Percentiles rank a stretch among this genome's conserved stretches.
These are phyloP conservation scores for Lentinula aciculospora DNA, from an alignment of 768 basidiomycete genomes.

Conservation along the genomic window DNA sequence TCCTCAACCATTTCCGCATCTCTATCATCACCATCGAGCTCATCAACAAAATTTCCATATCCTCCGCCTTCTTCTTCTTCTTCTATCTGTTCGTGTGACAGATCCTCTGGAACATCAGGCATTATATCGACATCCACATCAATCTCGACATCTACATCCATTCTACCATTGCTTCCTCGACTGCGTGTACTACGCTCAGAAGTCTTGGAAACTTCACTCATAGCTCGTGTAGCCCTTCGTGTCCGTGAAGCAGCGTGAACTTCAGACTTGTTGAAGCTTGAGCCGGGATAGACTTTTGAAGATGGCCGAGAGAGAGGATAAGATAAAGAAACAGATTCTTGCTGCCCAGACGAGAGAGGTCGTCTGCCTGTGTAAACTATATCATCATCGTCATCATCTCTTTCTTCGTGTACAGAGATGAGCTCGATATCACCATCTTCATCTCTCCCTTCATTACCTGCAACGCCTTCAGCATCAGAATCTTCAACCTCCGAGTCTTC, in stretches of 20 bases:
- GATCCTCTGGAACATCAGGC: neutral
- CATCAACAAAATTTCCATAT: neutral
- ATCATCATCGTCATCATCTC: constrained; percentile 11
- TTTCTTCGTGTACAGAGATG: constrained; percentile 8
- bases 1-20: constrained; percentile 1
- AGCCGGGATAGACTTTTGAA: neutral
- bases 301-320: neutral
- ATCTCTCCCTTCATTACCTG: constrained; percentile 15
- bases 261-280: neutral
- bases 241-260: neutral
- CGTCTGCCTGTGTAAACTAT: neutral
- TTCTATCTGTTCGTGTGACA: neutral
- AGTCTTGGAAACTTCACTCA: neutral
- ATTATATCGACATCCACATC: neutral
- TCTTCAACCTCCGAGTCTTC: constrained; percentile 30
- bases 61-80: neutral
- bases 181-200: neutral
- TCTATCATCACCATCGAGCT: neutral
- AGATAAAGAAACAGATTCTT: neutral
- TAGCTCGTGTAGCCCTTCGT: neutral
- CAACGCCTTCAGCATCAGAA: constrained; percentile 14
- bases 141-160: neutral
- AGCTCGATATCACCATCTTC: constrained; percentile 8
- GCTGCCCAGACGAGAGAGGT: neutral
- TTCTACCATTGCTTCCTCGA: neutral